Conservation (phyloP, 1,284 basidiomycete species). For the Stygiomarasmius scandens region DNA sequence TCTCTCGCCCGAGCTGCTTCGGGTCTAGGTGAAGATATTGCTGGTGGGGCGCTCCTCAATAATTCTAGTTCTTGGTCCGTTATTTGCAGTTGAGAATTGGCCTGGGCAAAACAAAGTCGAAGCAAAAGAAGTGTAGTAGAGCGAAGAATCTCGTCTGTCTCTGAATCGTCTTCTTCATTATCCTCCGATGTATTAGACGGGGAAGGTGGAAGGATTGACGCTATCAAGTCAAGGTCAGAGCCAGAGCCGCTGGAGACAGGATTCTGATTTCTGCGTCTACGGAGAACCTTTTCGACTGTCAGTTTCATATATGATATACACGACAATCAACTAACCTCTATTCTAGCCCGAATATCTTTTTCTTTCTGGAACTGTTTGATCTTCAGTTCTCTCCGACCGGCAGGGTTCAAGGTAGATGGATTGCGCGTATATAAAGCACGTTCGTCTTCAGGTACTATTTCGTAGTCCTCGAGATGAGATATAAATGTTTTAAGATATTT, state of each 20-base stretch:
- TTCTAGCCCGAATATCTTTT: constrained; percentile 71
- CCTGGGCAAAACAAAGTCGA: constrained; percentile 72
- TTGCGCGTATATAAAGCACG: constrained; percentile 53
- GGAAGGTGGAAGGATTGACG: constrained; percentile 52
- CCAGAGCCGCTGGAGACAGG: constrained; percentile 36
- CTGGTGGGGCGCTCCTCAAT: constrained; percentile 59
- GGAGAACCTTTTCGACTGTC: constrained; percentile 45
- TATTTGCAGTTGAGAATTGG: constrained; percentile 69
- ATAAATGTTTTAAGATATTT: constrained; percentile 61
- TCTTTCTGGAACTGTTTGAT: constrained; percentile 87
- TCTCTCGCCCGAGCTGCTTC: constrained; percentile 15
- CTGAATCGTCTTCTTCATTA: constrained; percentile 61
- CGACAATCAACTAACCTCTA: no score
- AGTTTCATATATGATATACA: no score
- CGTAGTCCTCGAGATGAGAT: constrained; percentile 65
- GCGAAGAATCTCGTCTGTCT: constrained; percentile 67
- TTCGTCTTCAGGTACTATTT: constrained; percentile 68
- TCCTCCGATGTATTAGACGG: constrained; percentile 24
- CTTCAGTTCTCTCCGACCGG: constrained; percentile 78
- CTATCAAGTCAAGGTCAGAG: constrained; percentile 62
- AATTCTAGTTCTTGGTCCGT: constrained; percentile 78
- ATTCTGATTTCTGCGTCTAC: constrained; percentile 51
- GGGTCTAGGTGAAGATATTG: constrained; percentile 34
- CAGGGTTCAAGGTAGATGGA: constrained; percentile 60
- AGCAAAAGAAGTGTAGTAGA: constrained; percentile 72